Evolutionary conservation across 805 yeast species (phyloP), one percentile per base, ranked within the genome.

Genomic region (Teunomyces stri): DNA sequence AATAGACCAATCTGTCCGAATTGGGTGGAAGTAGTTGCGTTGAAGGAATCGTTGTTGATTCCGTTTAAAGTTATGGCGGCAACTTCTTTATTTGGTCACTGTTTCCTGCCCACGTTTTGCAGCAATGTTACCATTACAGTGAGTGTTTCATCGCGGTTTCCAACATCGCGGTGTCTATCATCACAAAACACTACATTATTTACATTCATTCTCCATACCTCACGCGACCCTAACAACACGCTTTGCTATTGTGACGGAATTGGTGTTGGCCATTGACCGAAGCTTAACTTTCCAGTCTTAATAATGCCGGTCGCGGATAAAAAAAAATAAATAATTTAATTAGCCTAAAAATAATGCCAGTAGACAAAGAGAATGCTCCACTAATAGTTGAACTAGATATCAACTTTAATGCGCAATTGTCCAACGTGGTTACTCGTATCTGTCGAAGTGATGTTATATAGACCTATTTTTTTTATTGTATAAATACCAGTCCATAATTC

Each of bases 51-150:
- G 18, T 9, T 13, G 18, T 31, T 13, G 16, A 13, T n/a, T 31
- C 18, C 34, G 9, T 13, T 13, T 31, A 11, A 10, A 31, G 34
- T 10, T 7, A 13, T 13, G 16, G 3, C 34, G 34, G 34, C 11
- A 9, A n/a, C 9, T 3, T 31, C 18, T 34, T 18, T 34, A n/a
- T n/a, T 34, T 15, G 40, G 18, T 3, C 34, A 31, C 10, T 18
- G 20, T 18, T 27, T 27, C 13, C 9, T 6, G 29, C 16, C 40
- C 40, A 37, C 40, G 40, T 37, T 37, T 37, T 37, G 40, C 40
- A 37, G 28, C 40, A 12, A 12, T 31, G 40, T 37, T 37, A 16
- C 28, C 10, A 21, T 36, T 15, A 22, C 20, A 6, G 16, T n/a
- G 9, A n/a, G 7, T 35, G 13, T 11, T n/a, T 31, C 27, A 25